Percentiles rank a stretch among this genome's conserved stretches.
Conservation (phyloP, 1,139 yeast genomes). For the Yamadazyma membranifaciens region DNA sequence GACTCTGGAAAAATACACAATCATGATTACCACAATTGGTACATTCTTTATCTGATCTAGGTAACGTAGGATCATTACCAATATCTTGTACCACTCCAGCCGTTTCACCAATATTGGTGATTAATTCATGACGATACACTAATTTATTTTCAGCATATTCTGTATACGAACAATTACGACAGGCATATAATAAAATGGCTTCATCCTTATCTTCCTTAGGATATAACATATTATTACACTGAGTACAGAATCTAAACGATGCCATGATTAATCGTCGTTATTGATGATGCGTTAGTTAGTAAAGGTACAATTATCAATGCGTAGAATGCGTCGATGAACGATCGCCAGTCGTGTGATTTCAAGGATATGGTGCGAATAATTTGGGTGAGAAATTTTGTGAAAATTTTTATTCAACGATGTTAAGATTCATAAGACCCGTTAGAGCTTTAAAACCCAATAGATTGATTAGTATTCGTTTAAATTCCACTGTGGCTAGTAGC, state of each 20-base stretch:
- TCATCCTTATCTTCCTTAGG: constrained; percentile 91
- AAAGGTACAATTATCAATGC: no score
- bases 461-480: constrained; percentile 2
- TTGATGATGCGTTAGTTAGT: not conserved
- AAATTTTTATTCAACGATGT: constrained; percentile 12
- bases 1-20: constrained; percentile 95
- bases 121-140: constrained; percentile 91
- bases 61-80: constrained; percentile 94
- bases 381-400: constrained; percentile 2
- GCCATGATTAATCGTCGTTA: constrained; percentile 53
- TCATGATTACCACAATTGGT: constrained; percentile 85
- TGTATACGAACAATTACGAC: constrained; percentile 93
- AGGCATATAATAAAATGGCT: constrained; percentile 76
- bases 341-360: constrained; percentile 2
- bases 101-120: constrained; percentile 86
- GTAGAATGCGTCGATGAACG: not conserved
- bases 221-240: constrained; percentile 96
- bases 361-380: not conserved
- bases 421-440: constrained; percentile 21
- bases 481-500: constrained; percentile 48
- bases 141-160: constrained; percentile 87
- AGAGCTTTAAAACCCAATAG: constrained; percentile 24
- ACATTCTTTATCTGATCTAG: constrained; percentile 90
- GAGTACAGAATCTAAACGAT: constrained; percentile 89
- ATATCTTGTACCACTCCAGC: constrained; percentile 98